These are phyloP conservation scores for Metschnikowia kunwiensis DNA, from an alignment of 805 yeast genomes.

Conservation along the genomic window DNA sequence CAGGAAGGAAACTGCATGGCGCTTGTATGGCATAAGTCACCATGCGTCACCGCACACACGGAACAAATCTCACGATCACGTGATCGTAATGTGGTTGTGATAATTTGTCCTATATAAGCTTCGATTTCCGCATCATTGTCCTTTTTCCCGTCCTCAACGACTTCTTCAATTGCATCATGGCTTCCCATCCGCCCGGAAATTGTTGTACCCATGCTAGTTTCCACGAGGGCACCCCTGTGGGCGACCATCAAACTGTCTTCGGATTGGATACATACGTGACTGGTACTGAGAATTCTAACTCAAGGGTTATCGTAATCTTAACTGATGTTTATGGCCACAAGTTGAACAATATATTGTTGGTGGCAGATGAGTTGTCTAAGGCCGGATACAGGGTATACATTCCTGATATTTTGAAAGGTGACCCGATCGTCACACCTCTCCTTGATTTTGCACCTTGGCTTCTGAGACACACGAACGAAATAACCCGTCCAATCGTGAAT, in stretches of 20 bases:
- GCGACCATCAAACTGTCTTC: conserved; percentile 37
- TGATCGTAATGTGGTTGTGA: too few relatives aligned
- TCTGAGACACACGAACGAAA: conserved; percentile 47
- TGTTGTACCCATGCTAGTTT: conserved; percentile 44
- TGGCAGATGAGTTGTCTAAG: conserved; percentile 64
- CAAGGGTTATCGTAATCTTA: conserved; percentile 55
- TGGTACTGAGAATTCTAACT: conserved; percentile 28
- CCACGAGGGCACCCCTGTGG: conserved; percentile 53
- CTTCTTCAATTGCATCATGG: too few relatives aligned
- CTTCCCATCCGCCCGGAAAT: conserved; percentile 50
- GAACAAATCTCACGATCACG: too few relatives aligned
- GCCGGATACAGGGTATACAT: conserved; percentile 62
- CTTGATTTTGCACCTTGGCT: conserved; percentile 46
- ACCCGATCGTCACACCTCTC: conserved; percentile 24
- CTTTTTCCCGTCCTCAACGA: too few relatives aligned
- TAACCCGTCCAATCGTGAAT: conserved; percentile 47
- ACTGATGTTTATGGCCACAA: conserved; percentile 70
- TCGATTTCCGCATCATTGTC: too few relatives aligned
- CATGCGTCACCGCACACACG: too few relatives aligned
- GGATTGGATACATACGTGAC: conserved; percentile 39
- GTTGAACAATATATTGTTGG: conserved; percentile 53
- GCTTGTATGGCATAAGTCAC: too few relatives aligned
- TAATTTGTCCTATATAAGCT: too few relatives aligned
- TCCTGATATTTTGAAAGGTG: conserved; percentile 71
- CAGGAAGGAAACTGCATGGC: too few relatives aligned